Evolutionary conservation across 1,139 yeast species (phyloP).

Genomic region (Debaryomycetaceae sp.): DNA sequence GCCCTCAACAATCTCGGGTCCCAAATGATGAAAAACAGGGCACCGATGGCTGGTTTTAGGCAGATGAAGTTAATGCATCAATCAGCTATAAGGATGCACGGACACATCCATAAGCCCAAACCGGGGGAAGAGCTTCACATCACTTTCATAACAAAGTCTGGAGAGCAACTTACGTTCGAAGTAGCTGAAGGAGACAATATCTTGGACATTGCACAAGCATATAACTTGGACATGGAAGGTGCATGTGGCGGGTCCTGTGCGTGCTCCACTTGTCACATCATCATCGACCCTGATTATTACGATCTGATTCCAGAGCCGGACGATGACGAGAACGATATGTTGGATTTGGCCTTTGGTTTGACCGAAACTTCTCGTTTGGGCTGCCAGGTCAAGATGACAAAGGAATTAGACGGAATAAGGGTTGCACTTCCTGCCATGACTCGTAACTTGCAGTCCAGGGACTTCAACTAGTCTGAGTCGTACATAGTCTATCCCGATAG

Average conservation of each 20-base stretch:
- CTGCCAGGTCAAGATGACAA: constrained; percentile 86
- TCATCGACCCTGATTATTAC: constrained; percentile 91
- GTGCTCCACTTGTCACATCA: constrained; percentile 95
- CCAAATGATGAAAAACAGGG: not conserved
- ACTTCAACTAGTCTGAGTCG: constrained; percentile 60
- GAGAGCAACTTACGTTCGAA: constrained; percentile 74
- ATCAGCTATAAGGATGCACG: constrained; percentile 46
- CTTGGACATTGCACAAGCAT: constrained; percentile 91
- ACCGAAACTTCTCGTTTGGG: constrained; percentile 96
- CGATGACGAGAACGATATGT: constrained; percentile 97
- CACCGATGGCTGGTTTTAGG: not conserved
- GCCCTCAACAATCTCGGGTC: not conserved
- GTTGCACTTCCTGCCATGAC: constrained; percentile 99
- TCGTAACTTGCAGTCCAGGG: constrained; percentile 77
- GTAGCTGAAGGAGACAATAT: constrained; percentile 91
- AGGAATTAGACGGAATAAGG: constrained; percentile 86
- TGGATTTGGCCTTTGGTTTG: constrained; percentile 93
- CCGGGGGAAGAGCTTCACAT: constrained; percentile 91
- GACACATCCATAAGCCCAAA: constrained; percentile 84
- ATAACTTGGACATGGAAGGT: constrained; percentile 94
- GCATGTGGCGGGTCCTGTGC: constrained; percentile 99
- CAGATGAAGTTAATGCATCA: constrained; percentile 7
- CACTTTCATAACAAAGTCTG: constrained; percentile 91
- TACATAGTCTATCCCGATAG: too few relatives aligned
- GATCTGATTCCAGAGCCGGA: constrained; percentile 92